These are phyloP conservation scores for Piromyces finnis DNA, from an alignment of 192 early-diverging fungal species.

Conservation along the genomic window DNA sequence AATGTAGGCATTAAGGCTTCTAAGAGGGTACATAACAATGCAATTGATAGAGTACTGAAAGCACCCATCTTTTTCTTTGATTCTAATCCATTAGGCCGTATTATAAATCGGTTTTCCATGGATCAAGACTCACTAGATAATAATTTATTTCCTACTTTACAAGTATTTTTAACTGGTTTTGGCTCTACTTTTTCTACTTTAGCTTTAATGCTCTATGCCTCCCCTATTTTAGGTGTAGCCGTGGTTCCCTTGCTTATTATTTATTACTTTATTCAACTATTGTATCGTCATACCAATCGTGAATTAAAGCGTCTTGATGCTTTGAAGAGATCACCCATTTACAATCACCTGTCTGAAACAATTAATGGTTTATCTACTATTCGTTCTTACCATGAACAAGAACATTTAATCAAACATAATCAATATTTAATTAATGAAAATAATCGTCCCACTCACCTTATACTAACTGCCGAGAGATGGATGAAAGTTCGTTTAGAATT, in stretches of 20 bases:
- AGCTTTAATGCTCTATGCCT: slow-evolving; percentile 22
- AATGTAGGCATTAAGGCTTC: not conserved
- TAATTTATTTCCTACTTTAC: slow-evolving; percentile 35
- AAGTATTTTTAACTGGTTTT: slow-evolving; percentile 42
- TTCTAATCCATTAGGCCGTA: not conserved
- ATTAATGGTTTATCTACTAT: slow-evolving; percentile 70
- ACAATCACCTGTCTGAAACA: slow-evolving; percentile 40
- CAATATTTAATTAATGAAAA: slow-evolving; percentile 48
- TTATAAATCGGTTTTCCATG: not conserved
- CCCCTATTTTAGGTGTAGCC: slow-evolving; percentile 53
- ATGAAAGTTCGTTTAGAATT: slow-evolving; percentile 60
- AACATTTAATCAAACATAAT: slow-evolving; percentile 51
- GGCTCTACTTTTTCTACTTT: slow-evolving; percentile 35
- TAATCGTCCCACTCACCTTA: slow-evolving; percentile 61
- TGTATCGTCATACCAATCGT: slow-evolving; percentile 56
- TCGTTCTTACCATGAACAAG: slow-evolving; percentile 61
- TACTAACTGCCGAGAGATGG: slow-evolving; percentile 52
- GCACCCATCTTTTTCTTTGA: not conserved
- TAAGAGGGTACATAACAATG: not conserved
- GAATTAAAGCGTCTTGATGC: slow-evolving; percentile 49
- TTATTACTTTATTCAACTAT: slow-evolving; percentile 45
- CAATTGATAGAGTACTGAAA: not conserved
- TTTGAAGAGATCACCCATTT: slow-evolving; percentile 20
- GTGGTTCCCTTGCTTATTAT: slow-evolving; percentile 48
- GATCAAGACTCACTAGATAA: slow-evolving; percentile 9